phyloP scores from a whole-genome alignment of 495 filamentous ascomycete species.

The Penicillium coffeae region DNA sequence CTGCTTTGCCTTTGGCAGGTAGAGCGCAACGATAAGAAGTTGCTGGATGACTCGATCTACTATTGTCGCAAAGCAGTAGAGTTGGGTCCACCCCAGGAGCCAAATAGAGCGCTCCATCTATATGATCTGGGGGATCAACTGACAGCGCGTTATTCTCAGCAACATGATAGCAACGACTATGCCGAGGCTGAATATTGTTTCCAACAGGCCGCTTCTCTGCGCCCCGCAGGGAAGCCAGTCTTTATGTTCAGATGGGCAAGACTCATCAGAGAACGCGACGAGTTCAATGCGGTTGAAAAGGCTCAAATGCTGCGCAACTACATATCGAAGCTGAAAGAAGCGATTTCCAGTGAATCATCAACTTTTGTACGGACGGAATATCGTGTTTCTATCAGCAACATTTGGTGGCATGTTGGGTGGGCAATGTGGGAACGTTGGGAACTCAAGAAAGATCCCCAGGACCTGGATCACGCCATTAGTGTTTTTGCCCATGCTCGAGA shows the following conservation, averaged over 20 bases:
- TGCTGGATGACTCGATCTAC: constrained; percentile 7
- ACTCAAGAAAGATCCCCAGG: background rate
- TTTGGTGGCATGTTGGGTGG: constrained; percentile 5
- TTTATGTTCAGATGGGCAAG: constrained; percentile 5
- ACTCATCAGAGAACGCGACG: background rate
- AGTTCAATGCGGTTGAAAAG: background rate
- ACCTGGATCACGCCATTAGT: constrained; percentile 1
- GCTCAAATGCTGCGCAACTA: constrained; percentile 3
- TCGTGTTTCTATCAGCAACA: constrained; percentile 1
- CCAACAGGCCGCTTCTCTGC: background rate
- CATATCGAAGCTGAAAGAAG: constrained; percentile 1
- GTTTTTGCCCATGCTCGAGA: background rate
- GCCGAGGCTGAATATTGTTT: constrained; percentile 1
- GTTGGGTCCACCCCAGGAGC: background rate
- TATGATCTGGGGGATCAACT: constrained; percentile 1
- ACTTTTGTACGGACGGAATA: background rate
- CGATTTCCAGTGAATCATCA: constrained; percentile 1
- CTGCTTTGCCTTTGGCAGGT: background rate
- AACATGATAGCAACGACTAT: background rate
- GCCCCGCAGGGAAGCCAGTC: background rate
- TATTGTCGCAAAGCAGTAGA: constrained; percentile 6
- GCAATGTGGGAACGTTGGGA: constrained; percentile 2
- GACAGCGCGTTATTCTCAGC: background rate
- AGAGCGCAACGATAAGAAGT: background rate
- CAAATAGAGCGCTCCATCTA: constrained; percentile 1